A percentile compares a stretch with the other conserved stretches of the same genome.
Evolutionary conservation across 441 rosid species (phyloP).

Genomic region (Erodium trifolium): DNA sequence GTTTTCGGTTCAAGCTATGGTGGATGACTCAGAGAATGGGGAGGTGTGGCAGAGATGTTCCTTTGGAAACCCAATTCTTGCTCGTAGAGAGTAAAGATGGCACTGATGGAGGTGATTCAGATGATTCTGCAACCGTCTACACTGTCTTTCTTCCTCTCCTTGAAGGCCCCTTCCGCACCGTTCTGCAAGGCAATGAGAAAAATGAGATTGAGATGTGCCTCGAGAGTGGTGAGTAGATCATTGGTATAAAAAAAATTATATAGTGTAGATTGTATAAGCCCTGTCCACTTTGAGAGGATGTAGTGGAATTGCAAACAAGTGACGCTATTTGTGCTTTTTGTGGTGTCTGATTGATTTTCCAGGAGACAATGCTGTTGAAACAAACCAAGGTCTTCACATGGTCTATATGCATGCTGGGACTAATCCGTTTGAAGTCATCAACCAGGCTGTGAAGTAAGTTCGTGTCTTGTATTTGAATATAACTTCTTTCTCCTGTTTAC

Average conservation of each 20-base stretch:
- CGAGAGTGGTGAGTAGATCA: slow-evolving; percentile 55
- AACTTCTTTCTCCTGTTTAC: too few relatives aligned
- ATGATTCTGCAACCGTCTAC: slow-evolving; percentile 54
- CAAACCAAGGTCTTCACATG: slow-evolving; percentile 68
- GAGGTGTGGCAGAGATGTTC: slow-evolving; percentile 69
- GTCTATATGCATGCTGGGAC: slow-evolving; percentile 90
- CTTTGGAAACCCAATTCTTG: slow-evolving; percentile 94
- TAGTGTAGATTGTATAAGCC: slow-evolving; percentile 26
- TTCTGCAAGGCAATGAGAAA: slow-evolving; percentile 76
- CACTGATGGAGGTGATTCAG: slow-evolving; percentile 38
- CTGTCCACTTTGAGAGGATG: neutral
- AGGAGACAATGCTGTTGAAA: slow-evolving; percentile 84
- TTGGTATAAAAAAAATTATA: too few relatives aligned
- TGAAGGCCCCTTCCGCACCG: slow-evolving; percentile 94
- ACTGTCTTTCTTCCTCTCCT: slow-evolving; percentile 88
- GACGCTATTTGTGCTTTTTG: slow-evolving; percentile 23
- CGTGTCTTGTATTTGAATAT: neutral
- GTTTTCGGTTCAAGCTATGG: slow-evolving; percentile 92
- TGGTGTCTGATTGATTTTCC: slow-evolving; percentile 20
- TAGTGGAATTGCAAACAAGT: slow-evolving; percentile 22
- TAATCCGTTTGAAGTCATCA: slow-evolving; percentile 88
- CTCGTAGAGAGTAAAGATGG: slow-evolving; percentile 66
- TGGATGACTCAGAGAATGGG: slow-evolving; percentile 99
- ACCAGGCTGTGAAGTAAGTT: slow-evolving; percentile 75
- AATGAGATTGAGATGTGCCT: slow-evolving; percentile 85